A percentile compares a stretch with the other conserved stretches of the same genome.
Evolutionary conservation across 1,284 basidiomycete genomes (phyloP).

Genomic region (Trichosporon inkin): DNA sequence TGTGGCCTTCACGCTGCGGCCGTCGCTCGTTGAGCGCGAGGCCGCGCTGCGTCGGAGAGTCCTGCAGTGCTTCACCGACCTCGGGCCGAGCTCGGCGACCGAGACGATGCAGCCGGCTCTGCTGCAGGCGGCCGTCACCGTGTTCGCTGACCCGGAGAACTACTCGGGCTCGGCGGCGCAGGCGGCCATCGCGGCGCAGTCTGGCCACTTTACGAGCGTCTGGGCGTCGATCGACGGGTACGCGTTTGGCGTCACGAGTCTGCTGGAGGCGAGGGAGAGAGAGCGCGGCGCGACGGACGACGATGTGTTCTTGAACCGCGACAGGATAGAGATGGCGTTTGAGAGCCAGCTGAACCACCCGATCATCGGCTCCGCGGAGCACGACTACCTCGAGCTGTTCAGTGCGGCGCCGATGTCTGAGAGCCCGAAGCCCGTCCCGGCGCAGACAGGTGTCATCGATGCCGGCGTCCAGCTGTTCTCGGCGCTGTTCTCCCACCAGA

Average conservation of each 20-base stretch:
- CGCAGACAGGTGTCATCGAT: conserved; percentile 80
- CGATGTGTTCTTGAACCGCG: conserved; percentile 67
- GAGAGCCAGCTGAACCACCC: conserved; percentile 73
- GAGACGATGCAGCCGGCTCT: conserved; percentile 75
- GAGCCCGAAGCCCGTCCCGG: conserved; percentile 59
- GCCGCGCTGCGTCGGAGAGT: conserved; percentile 76
- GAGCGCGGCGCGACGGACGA: conserved; percentile 43
- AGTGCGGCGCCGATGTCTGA: conserved; percentile 21
- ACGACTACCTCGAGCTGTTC: conserved; percentile 76
- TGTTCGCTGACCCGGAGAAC: conserved; percentile 74
- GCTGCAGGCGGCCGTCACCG: conserved; percentile 74
- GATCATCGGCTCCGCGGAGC: conserved; percentile 76
- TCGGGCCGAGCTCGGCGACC: conserved; percentile 74
- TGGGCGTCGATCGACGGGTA: conserved; percentile 88
- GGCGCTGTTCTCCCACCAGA: conserved; percentile 72
- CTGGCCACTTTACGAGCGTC: conserved; percentile 76
- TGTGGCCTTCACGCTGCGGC: conserved; percentile 52
- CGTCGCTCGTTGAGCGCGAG: conserved; percentile 73
- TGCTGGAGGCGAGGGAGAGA: conserved; percentile 50
- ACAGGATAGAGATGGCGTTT: conserved; percentile 69
- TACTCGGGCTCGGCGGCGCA: conserved; percentile 75
- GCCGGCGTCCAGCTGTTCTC: conserved; percentile 83
- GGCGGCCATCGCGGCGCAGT: conserved; percentile 83
- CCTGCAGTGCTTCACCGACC: conserved; percentile 79
- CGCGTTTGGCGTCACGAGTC: conserved; percentile 82